A percentile compares a stretch with the other conserved stretches of the same genome.
Evolutionary conservation across 2,329 filamentous ascomycete species (phyloP).

Genomic region (Talaromyces pinophilus): DNA sequence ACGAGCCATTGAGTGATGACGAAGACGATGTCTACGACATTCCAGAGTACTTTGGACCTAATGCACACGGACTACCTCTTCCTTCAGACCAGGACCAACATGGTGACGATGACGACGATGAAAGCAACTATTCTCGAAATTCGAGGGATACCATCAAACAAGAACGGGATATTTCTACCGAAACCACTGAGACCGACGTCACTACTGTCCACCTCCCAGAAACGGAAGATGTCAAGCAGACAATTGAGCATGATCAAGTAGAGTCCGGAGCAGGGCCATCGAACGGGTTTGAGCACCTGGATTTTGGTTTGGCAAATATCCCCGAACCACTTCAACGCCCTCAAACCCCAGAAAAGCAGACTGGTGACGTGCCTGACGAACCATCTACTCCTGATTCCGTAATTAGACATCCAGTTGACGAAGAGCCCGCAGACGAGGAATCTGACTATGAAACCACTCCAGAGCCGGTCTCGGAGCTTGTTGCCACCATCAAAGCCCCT

Average conservation of each 20-base stretch:
- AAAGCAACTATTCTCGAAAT: conserved; percentile 57
- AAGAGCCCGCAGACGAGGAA: conserved; percentile 39
- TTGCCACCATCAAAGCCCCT: conserved; percentile 86
- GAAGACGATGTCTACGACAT: conserved; percentile 68
- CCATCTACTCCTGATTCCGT: conserved; percentile 84
- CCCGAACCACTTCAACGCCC: conserved; percentile 44
- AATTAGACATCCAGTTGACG: conserved; percentile 70
- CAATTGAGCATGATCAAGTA: conserved; percentile 30
- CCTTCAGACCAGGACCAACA: conserved; percentile 44
- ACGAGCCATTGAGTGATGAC: conserved; percentile 59
- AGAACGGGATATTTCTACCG: conserved; percentile 31
- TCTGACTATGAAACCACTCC: conserved; percentile 37
- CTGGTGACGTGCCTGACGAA: conserved; percentile 58
- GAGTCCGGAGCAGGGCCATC: not conserved
- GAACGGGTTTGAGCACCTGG: conserved; percentile 42
- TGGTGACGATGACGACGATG: conserved; percentile 55
- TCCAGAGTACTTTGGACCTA: conserved; percentile 55
- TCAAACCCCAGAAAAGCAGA: conserved; percentile 56
- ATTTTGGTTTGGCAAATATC: conserved; percentile 47
- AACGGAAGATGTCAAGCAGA: conserved; percentile 39
- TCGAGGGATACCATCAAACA: conserved; percentile 35
- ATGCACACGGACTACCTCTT: conserved; percentile 47
- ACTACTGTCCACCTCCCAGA: conserved; percentile 35
- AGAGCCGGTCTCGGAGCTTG: conserved; percentile 72
- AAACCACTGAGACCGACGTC: conserved; percentile 29